phyloP scores from a whole-genome alignment of 2,329 filamentous ascomycete species.

The Aspergillus fumigatus region DNA sequence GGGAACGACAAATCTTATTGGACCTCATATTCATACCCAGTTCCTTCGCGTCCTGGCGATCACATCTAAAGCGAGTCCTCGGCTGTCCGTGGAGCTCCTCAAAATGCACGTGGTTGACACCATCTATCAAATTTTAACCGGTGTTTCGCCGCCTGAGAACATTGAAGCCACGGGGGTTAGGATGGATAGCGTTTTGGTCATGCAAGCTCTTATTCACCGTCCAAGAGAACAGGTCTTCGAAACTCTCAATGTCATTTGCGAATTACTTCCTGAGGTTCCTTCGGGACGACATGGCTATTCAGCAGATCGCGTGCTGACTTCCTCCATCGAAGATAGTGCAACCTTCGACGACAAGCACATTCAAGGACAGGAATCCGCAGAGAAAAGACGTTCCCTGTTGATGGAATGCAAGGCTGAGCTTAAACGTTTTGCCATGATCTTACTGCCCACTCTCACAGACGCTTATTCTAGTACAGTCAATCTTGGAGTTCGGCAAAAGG shows the following conservation, averaged over 20 bases:
- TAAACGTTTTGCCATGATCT: conserved; percentile 84
- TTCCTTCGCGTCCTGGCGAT: conserved; percentile 90
- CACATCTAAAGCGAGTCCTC: conserved; percentile 81
- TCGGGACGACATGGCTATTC: conserved; percentile 54
- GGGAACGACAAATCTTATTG: conserved; percentile 92
- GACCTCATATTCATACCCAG: conserved; percentile 90
- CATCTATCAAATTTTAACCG: conserved; percentile 92
- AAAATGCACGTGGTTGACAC: conserved; percentile 98
- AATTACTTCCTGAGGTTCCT: conserved; percentile 75
- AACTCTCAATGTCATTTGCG: conserved; percentile 95
- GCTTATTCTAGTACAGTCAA: conserved; percentile 98
- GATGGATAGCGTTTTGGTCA: conserved; percentile 93
- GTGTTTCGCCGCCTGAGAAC: conserved; percentile 84
- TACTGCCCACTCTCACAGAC: conserved; percentile 92
- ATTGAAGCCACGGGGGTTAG: conserved; percentile 52
- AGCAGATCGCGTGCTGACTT: conserved; percentile 43
- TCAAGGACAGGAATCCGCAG: conserved; percentile 54
- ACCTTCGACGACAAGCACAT: conserved; percentile 31
- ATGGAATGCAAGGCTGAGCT: conserved; percentile 81
- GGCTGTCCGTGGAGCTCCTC: conserved; percentile 81
- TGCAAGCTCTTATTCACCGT: conserved; percentile 95
- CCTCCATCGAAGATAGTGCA: conserved; percentile 46
- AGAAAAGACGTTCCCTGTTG: conserved; percentile 77
- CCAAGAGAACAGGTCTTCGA: conserved; percentile 95
- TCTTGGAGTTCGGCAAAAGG: conserved; percentile 87